Percentiles rank a stretch among this genome's conserved stretches.
Conservation (phyloP, 352 stramenopile genomes). For the Phytopythium aichiense region DNA sequence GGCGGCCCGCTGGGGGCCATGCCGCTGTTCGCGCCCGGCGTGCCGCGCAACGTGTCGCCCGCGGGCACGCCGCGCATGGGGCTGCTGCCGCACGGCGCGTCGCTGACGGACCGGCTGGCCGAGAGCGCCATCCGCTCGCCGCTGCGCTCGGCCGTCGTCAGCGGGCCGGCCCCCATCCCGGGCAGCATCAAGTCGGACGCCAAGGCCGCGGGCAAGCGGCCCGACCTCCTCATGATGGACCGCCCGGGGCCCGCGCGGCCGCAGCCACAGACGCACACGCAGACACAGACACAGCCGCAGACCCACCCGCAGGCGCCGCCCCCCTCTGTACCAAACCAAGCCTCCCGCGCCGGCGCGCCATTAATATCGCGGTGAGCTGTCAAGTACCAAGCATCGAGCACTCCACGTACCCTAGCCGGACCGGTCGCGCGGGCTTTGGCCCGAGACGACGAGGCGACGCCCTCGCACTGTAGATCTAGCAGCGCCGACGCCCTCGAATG, state of each 20-base stretch:
- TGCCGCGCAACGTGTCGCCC: constrained; percentile 22
- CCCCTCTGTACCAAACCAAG: constrained; percentile 1
- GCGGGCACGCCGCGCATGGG: constrained; percentile 20
- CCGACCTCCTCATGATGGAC: constrained; percentile 35
- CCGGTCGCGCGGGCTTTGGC: background rate
- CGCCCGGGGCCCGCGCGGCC: constrained; percentile 25
- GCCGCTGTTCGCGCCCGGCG: constrained; percentile 25
- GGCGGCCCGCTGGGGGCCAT: constrained; percentile 11
- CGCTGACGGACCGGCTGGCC: constrained; percentile 10
- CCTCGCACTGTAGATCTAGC: constrained; percentile 5
- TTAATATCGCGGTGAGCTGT: constrained; percentile 5
- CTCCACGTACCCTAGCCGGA: background rate
- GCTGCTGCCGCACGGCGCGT: constrained; percentile 21
- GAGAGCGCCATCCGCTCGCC: constrained; percentile 10
- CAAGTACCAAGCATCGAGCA: background rate
- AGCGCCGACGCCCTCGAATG: background rate
- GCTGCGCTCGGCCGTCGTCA: constrained; percentile 4
- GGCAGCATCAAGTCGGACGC: constrained; percentile 11
- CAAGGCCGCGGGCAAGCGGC: constrained; percentile 18
- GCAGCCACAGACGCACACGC: constrained; percentile 20
- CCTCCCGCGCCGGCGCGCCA: background rate
- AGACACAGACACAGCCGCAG: constrained; percentile 8
- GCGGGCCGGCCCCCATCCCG: background rate
- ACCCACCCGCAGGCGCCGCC: background rate
- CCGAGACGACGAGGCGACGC: background rate